phyloP scores from a whole-genome alignment of 2,329 filamentous ascomycete species.

The Curvularia verruculosa region DNA sequence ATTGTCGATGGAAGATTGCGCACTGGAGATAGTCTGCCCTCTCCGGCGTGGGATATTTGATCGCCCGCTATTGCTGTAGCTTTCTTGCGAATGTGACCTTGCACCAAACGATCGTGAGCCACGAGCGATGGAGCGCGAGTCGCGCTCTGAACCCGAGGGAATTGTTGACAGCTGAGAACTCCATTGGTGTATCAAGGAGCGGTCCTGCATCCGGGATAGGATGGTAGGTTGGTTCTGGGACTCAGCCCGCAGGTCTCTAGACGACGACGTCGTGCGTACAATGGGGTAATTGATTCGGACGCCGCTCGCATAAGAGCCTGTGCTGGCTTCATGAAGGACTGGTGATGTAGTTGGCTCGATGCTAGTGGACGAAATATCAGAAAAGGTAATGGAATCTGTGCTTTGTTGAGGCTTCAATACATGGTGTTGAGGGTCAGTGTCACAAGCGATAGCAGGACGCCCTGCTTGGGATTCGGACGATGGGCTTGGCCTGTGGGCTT shows the following conservation, averaged over 20 bases:
- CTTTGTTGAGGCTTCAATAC: slow-evolving; percentile 37
- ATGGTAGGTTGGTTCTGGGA: slow-evolving; percentile 43
- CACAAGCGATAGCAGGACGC: slow-evolving; percentile 43
- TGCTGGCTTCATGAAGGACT: slow-evolving; percentile 45
- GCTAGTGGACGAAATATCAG: slow-evolving; percentile 44
- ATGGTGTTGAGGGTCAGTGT: slow-evolving; percentile 38
- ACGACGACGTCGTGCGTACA: slow-evolving; percentile 44
- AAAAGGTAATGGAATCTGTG: slow-evolving; percentile 45
- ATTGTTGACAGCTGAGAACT: slow-evolving; percentile 51
- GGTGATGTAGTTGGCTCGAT: slow-evolving; percentile 41
- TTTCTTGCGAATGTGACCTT: slow-evolving; percentile 42
- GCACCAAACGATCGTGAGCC: slow-evolving; percentile 41
- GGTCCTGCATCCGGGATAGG: slow-evolving; percentile 49
- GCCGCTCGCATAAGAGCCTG: slow-evolving; percentile 44
- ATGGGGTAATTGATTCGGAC: slow-evolving; percentile 45
- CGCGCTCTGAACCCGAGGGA: slow-evolving; percentile 45
- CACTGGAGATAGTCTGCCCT: slow-evolving; percentile 43
- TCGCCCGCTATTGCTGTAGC: slow-evolving; percentile 32
- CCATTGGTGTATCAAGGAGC: slow-evolving; percentile 46
- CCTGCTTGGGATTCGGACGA: slow-evolving; percentile 39
- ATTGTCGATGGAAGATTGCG: slow-evolving; percentile 44
- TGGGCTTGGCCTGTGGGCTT: slow-evolving; percentile 32
- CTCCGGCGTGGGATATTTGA: slow-evolving; percentile 34
- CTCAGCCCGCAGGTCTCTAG: slow-evolving; percentile 45
- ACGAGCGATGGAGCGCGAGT: slow-evolving; percentile 43